phyloP scores from a whole-genome alignment of 805 yeast species.

The Metschnikowia lochheadii region DNA sequence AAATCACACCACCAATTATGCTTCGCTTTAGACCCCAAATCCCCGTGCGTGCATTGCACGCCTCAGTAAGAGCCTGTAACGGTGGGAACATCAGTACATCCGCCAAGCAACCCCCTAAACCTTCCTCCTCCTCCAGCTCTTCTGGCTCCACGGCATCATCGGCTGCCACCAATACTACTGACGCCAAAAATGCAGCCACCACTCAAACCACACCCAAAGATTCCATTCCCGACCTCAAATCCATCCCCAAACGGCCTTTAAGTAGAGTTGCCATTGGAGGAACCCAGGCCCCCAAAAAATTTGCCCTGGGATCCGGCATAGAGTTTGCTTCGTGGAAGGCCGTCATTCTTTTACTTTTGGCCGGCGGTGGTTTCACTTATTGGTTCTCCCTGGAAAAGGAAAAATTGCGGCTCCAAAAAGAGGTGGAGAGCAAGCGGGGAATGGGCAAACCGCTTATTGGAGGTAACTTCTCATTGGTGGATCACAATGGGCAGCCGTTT shows the following conservation, averaged over 20 bases:
- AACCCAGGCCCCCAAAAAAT: conserved; percentile 30
- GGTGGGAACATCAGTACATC: not conserved
- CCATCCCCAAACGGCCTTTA: conserved; percentile 51
- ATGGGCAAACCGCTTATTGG: conserved; percentile 92
- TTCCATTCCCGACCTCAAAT: not conserved
- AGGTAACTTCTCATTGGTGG: conserved; percentile 76
- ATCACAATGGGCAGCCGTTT: conserved; percentile 66
- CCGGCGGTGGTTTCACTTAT: conserved; percentile 69
- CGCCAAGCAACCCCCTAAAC: not conserved
- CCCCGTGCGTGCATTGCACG: not conserved
- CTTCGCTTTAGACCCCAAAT: not conserved
- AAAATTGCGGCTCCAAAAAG: conserved; percentile 66
- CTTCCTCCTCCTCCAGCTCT: not conserved
- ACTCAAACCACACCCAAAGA: not conserved
- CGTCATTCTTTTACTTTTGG: conserved; percentile 56
- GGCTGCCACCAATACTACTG: not conserved
- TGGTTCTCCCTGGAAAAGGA: conserved; percentile 75
- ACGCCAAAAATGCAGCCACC: not conserved
- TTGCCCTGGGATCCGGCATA: conserved; percentile 41
- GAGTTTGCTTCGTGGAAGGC: conserved; percentile 88
- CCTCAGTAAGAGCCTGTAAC: not conserved
- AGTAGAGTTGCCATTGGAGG: conserved; percentile 81
- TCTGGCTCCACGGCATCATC: not conserved
- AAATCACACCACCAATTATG: not conserved
- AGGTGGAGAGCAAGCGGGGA: conserved; percentile 82